Base-by-base conservation (phyloP, 371 early-diverging fungal genomes). In the Agmasoma carcini region DNA sequence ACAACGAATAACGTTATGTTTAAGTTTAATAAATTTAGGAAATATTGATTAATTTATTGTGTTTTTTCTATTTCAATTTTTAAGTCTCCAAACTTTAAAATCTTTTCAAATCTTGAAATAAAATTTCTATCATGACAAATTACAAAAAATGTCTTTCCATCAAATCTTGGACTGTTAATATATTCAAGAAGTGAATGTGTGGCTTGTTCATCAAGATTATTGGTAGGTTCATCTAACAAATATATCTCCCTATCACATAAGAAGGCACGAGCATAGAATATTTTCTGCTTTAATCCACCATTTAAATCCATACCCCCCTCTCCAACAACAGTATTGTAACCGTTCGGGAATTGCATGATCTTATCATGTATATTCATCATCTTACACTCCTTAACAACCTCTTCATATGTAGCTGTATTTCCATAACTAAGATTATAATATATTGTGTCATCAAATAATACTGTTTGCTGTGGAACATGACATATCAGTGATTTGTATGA, bases 281-380 rank as follows among this genome's bases (percentile, higher is more conserved):
- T 47, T 40, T 59, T 64, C 48, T 73, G 70, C 43, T 48, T 61
- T 44, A 70, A 61, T 39, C 73, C 70, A 15, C 73, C 73, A 30
- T 53, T 53, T 6, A 73, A 48, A 12, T 59, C 37, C 39, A 41
- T 68, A 31, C 61, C 65, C 11, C 34, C 23, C 19, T 46, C 57
- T 43, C 61, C 59, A 15, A 58, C 58, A 2, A n/a, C 39, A 0
- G 54, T 20, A 3, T 46, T 79, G 65, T 85, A 86, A 14, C 81
- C 82, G 19, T 79, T 57, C 11, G 80, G 80, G 12, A 60, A 49
- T 39, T 29, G 36, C 38, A 30, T n/a, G 9, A 68, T 50, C n/a
- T 17, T 12, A 1, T 64, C 55, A 19, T 55, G 46, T 1, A 59
- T 22, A 1, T 36, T 33, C 1, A 56, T 5, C 12, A 38, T 31